These are phyloP conservation scores for Aplosporella prunicola DNA, from an alignment of 2,329 filamentous ascomycete genomes.

Conservation along the genomic window DNA sequence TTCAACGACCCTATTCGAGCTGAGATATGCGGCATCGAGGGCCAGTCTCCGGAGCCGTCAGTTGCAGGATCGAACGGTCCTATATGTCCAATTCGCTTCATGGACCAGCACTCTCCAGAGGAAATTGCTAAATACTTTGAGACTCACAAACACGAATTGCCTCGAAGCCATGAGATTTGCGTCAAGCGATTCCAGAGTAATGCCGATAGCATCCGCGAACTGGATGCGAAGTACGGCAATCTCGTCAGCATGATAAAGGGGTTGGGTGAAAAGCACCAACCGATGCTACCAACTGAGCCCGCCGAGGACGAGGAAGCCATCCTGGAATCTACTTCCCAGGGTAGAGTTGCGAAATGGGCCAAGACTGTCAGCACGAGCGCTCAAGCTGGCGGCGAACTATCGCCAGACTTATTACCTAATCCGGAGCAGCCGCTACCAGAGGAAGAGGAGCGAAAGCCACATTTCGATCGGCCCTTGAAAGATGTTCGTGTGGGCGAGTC, in stretches of 20 bases:
- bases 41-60: conserved; percentile 36
- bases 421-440: conserved; percentile 21
- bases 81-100: conserved; percentile 85
- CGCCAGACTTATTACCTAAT: conserved; percentile 23
- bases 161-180: conserved; percentile 87
- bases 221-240: conserved; percentile 91
- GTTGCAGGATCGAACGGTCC: conserved; percentile 32
- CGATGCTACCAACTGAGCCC: conserved; percentile 60
- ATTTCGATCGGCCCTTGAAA: conserved; percentile 76
- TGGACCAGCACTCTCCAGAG: conserved; percentile 86
- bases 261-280: conserved; percentile 76
- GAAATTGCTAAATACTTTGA: conserved; percentile 91
- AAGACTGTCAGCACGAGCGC: conserved; percentile 58
- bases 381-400: conserved; percentile 27
- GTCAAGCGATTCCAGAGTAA: conserved; percentile 83
- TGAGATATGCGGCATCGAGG: conserved; percentile 32
- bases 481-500: conserved; percentile 91
- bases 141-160: conserved; percentile 89
- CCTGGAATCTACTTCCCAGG: conserved; percentile 46
- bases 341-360: conserved; percentile 79
- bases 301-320: conserved; percentile 33
- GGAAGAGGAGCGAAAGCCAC: conserved; percentile 55
- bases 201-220: conserved; percentile 71
- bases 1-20: conserved; percentile 35
- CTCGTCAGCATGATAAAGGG: conserved; percentile 92